A percentile compares a stretch with the other conserved stretches of the same genome.
Evolutionary conservation across 306 rosid species (phyloP).

Genomic region (Vigna hirtella): DNA sequence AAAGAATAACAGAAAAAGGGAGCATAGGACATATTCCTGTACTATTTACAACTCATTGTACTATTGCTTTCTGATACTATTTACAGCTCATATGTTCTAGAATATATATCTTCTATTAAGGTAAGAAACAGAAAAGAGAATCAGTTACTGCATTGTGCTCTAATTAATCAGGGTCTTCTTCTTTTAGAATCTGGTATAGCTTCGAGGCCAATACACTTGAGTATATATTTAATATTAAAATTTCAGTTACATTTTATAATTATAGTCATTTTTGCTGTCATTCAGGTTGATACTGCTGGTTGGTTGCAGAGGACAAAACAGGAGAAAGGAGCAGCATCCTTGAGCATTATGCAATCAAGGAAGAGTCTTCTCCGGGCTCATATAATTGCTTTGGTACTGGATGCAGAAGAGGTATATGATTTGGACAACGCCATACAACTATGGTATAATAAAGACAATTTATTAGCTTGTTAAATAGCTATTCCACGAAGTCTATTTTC

Average conservation of each 20-base stretch:
- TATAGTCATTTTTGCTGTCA: slow-evolving; percentile 40
- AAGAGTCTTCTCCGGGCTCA: slow-evolving; percentile 96
- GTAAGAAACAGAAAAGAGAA: too few species aligned
- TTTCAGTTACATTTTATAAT: neutral
- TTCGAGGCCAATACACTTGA: slow-evolving; percentile 1
- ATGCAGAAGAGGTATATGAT: slow-evolving; percentile 83
- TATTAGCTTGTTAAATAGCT: slow-evolving; percentile 27
- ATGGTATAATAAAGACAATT: slow-evolving; percentile 11
- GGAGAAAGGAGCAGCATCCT: slow-evolving; percentile 90
- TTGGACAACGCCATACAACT: slow-evolving; percentile 17
- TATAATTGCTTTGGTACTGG: slow-evolving; percentile 90
- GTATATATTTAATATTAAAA: slow-evolving; percentile 26
- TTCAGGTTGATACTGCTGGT: slow-evolving; percentile 96
- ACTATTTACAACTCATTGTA: too few species aligned
- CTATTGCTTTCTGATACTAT: too few species aligned
- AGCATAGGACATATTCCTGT: too few species aligned
- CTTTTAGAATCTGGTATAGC: slow-evolving; percentile 10
- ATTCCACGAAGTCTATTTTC: slow-evolving; percentile 22
- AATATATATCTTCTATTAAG: too few species aligned
- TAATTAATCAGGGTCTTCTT: too few species aligned
- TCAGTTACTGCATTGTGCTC: too few species aligned
- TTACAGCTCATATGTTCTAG: too few species aligned
- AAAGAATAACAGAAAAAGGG: too few species aligned
- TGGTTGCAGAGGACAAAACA: slow-evolving; percentile 91
- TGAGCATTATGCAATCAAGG: slow-evolving; percentile 94